Base-by-base conservation (phyloP, 768 basidiomycete genomes). In the Leucocoprinus leucothites region DNA sequence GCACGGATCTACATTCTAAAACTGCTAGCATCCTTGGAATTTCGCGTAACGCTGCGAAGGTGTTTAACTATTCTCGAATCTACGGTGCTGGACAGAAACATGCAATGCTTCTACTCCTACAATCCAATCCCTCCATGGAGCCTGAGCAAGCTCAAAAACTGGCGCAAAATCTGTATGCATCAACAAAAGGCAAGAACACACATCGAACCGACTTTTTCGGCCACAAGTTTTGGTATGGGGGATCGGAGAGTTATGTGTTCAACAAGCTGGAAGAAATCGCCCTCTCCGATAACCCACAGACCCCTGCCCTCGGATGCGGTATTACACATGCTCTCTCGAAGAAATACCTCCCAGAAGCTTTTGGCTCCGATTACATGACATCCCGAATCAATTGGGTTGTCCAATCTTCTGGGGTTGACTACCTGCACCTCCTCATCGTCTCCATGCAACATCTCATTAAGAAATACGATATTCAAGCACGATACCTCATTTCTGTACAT, bases 381-480 rank as follows among this genome's bases (percentile, higher is more conserved):
- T 97, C 94, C 5, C 84, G 97, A 41, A 95, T 98, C 74, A 99
- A 99, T 65, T 98, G 97, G 97, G 97, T 95, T 47, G 97, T 98
- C 5, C 97, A 98, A 64, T 98, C 95, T 3, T 97, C 94, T 0
- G 97, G 96, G 3, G 96, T 98, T 41, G 97, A 98, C 69, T 98
- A 99, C 66, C 86, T 98, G 8, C 97, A 99, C 64, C 84, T 99
- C 36, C 82, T 98, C 57, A 93, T 99, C 64, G 92, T 95, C 45
- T 82, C 93, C 4, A 98, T 98, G 95, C 84, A 94, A 57, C 79
- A 96, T 67, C 82, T 99, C 35, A 85, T 87, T 53, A 68, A 71
- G 43, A 86, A 82, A 51, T 98, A 95, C 72, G 71, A 81, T 60
- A 97, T 98, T 64, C 64, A 88, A 9, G 95, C 95, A 1, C 82